Evolutionary conservation across 345 rosid species (phyloP), one percentile per base, ranked within the genome.

Genomic region (Hibiscus tridactylites): DNA sequence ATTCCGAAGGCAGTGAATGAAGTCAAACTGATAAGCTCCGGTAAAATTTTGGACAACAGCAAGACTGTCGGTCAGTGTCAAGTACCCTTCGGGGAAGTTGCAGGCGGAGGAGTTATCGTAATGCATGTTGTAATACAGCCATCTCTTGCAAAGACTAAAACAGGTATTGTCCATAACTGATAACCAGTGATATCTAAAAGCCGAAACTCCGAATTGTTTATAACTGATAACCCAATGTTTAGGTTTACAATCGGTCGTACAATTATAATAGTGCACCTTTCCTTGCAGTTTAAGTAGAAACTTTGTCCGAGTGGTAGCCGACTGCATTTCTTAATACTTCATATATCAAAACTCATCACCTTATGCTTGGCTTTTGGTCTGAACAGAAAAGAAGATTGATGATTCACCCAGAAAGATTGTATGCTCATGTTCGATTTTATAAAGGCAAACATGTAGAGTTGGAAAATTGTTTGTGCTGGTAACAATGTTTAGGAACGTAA

Each of bases 11-110:
- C 86, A 15, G 87, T 88, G 73, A 91, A 79, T 78, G 98, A 93
- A 84, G 82, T 93, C 75, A 93, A 93, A 81, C 79, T 93, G 82
- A 93, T 93, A 10, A 85, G 88, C 81, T 89, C 96, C 0, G 98
- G 97, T 33, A 90, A 93, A 82, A 86, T 91, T 61, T 81, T 93
- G 89, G 98, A 93, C 71, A 93, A 89, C 62, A 83, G 59, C 81
- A 91, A 83, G 81, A 88, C 93, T 44, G 92, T 91, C 73, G 95
- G 87, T n/a, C 97, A 93, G 85, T 93, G 91, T 81, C 89, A 84
- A 81, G 79, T 75, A 46, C 97, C 97, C 11, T 86, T 81, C 47
- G 87, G 92, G 39, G 98, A 93, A 21, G 81, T 79, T 72, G 78
- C 87, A 0, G 93, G 91, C 17, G 91, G 85, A 28, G 91, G 84